A percentile compares a stretch with the other conserved stretches of the same genome.
These are phyloP conservation scores for Fusarium brachygibbosum DNA, from an alignment of 2,329 filamentous ascomycete species.

Conservation along the genomic window DNA sequence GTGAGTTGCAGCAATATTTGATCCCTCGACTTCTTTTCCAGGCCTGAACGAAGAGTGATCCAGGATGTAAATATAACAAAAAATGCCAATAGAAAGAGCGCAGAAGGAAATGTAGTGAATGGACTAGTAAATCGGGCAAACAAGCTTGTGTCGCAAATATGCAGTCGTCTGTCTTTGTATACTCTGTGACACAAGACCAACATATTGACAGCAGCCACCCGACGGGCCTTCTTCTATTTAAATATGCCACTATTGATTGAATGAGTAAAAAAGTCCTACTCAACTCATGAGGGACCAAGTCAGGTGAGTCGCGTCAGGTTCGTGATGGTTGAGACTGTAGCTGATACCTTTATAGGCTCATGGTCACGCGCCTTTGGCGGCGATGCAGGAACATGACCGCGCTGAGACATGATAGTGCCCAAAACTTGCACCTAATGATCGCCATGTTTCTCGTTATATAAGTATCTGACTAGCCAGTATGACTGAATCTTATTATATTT, in stretches of 20 bases:
- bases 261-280: background rate
- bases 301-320: constrained; percentile 44
- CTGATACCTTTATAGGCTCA: constrained; percentile 28
- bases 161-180: constrained; percentile 26
- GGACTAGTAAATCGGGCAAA: background rate
- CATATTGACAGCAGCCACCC: constrained; percentile 19
- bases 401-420: constrained; percentile 39
- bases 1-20: constrained; percentile 36
- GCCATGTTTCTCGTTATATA: background rate
- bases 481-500: constrained; percentile 22
- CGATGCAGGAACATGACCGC: constrained; percentile 45
- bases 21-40: constrained; percentile 33
- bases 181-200: constrained; percentile 25
- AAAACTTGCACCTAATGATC: constrained; percentile 35
- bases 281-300: constrained; percentile 25
- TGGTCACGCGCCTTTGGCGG: constrained; percentile 36
- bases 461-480: constrained; percentile 32
- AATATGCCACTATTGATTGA: constrained; percentile 5
- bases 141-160: constrained; percentile 34
- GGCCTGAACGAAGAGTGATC: constrained; percentile 24
- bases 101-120: background rate
- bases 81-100: background rate
- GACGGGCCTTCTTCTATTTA: constrained; percentile 24
- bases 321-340: constrained; percentile 36
- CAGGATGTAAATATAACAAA: constrained; percentile 21